A percentile compares a stretch with the other conserved stretches of the same genome.
phyloP scores from a whole-genome alignment of 2,329 filamentous ascomycete species.

The Alternaria burnsii region DNA sequence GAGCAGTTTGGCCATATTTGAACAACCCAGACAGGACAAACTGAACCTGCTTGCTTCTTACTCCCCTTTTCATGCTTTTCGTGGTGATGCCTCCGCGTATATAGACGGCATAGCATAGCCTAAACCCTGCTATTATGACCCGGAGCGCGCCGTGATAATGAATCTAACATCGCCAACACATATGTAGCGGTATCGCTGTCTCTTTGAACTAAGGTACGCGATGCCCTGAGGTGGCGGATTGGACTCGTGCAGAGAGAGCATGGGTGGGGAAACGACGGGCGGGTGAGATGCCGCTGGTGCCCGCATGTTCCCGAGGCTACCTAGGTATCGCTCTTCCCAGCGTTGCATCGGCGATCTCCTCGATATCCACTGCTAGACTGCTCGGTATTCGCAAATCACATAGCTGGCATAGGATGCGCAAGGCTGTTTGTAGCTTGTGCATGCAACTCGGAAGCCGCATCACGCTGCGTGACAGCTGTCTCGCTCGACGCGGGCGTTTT shows the following conservation, averaged over 20 bases:
- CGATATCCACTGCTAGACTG: neutral
- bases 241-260: neutral
- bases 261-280: neutral
- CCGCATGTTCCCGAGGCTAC: neutral
- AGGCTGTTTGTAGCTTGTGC: neutral
- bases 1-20: neutral
- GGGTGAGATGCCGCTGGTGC: neutral
- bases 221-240: neutral
- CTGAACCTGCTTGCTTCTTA: neutral
- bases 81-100: neutral
- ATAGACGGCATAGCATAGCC: neutral
- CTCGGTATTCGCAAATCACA: neutral
- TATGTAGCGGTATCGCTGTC: neutral
- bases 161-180: neutral
- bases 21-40: neutral
- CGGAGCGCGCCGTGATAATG: neutral
- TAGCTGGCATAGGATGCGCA: neutral
- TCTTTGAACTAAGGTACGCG: neutral
- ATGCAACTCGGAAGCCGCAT: neutral
- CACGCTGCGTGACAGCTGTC: neutral
- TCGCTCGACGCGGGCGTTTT: neutral
- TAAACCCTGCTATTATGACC: neutral
- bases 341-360: neutral
- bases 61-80: neutral
- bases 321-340: neutral